These are phyloP conservation scores for Ceratocystis smalleyi DNA, from an alignment of 2,329 filamentous ascomycete species.

Conservation along the genomic window DNA sequence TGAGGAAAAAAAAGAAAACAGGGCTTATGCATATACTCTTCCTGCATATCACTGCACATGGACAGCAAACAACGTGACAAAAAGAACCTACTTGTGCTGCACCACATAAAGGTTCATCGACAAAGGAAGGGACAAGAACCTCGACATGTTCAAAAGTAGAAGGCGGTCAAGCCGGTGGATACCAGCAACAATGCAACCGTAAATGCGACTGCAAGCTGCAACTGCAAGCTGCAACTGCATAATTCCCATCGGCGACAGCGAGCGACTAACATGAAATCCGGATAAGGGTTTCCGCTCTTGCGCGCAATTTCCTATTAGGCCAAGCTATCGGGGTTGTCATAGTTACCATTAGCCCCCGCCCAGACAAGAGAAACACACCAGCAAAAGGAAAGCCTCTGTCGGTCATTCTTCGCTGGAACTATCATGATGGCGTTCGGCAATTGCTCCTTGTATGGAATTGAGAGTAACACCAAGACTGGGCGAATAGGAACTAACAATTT, in stretches of 20 bases:
- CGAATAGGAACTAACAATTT: neutral
- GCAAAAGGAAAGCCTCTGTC: neutral
- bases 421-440: conserved; percentile 3
- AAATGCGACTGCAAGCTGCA: neutral
- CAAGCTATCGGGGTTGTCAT: neutral
- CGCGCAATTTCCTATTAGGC: neutral
- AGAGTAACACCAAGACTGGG: neutral
- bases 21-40: neutral
- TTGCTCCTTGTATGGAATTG: conserved; percentile 2
- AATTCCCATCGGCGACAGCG: conserved; percentile 3
- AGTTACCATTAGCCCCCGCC: neutral
- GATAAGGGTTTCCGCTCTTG: neutral
- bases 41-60: neutral
- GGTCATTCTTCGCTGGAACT: conserved; percentile 2
- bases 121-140: neutral
- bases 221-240: neutral
- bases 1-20: neutral
- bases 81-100: neutral
- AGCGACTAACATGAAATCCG: neutral
- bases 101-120: neutral
- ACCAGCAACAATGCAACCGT: neutral
- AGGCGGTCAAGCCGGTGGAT: conserved; percentile 1
- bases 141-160: neutral
- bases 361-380: neutral
- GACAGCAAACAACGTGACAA: neutral